A percentile compares a stretch with the other conserved stretches of the same genome.
Evolutionary conservation across 2,329 filamentous ascomycete genomes (phyloP).

Genomic region (Aspergillus costaricaensis): DNA sequence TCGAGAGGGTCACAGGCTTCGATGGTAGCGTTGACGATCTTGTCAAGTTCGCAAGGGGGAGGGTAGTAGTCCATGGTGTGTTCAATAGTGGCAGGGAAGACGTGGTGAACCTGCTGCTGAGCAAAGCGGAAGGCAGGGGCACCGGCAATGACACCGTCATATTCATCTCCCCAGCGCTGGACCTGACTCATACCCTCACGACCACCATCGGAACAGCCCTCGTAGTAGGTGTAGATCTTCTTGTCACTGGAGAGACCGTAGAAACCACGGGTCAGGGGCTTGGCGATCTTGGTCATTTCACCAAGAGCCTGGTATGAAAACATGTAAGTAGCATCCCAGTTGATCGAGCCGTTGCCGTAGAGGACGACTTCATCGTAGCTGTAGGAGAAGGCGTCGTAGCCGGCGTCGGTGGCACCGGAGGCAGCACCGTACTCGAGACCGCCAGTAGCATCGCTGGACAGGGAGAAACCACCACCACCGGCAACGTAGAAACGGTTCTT

Average conservation of each 20-base stretch:
- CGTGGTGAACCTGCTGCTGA: slow-evolving; percentile 48
- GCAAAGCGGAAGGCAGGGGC: slow-evolving; percentile 51
- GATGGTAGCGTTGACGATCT: slow-evolving; percentile 55
- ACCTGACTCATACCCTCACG: slow-evolving; percentile 56
- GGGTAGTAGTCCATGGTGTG: slow-evolving; percentile 47
- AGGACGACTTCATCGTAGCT: slow-evolving; percentile 44
- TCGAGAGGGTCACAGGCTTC: slow-evolving; percentile 58
- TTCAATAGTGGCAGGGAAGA: slow-evolving; percentile 43
- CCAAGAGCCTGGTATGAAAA: slow-evolving; percentile 52
- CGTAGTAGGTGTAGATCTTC: slow-evolving; percentile 51
- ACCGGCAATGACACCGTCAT: slow-evolving; percentile 50
- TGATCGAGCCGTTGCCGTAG: slow-evolving; percentile 50
- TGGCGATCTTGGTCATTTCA: slow-evolving; percentile 54
- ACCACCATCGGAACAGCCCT: slow-evolving; percentile 58
- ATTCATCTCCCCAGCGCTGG: slow-evolving; percentile 53
- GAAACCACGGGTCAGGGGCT: slow-evolving; percentile 47
- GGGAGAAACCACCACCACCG: slow-evolving; percentile 49
- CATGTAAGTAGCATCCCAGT: slow-evolving; percentile 38
- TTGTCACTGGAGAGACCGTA: slow-evolving; percentile 34
- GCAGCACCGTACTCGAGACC: slow-evolving; percentile 48
- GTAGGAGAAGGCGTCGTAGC: slow-evolving; percentile 47
- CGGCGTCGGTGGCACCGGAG: slow-evolving; percentile 46
- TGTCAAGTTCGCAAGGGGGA: slow-evolving; percentile 37
- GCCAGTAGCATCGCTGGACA: slow-evolving; percentile 41
- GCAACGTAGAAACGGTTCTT: slow-evolving; percentile 50